Conservation (phyloP, 192 early-diverging fungal genomes). For the Umbelopsis isabellina region DNA sequence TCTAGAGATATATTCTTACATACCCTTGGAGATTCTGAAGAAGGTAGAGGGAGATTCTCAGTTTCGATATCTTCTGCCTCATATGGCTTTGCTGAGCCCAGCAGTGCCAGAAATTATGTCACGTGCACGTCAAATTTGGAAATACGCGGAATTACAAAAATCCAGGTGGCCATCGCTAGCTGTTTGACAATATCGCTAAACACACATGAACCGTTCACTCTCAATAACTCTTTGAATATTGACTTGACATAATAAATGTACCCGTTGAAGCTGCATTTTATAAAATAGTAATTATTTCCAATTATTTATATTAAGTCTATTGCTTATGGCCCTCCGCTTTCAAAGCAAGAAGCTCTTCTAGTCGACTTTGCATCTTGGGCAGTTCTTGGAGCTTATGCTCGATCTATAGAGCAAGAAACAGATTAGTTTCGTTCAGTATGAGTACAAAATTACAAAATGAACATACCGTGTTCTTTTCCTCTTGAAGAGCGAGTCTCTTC, state of each 20-base stretch:
- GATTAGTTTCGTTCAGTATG: background rate
- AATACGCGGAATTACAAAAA: background rate
- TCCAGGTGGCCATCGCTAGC: too few relatives aligned
- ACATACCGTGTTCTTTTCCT: constrained; percentile 82
- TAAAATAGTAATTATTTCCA: too few relatives aligned
- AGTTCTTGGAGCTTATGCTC: constrained; percentile 79
- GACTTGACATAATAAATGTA: too few relatives aligned
- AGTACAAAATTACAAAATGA: too few relatives aligned
- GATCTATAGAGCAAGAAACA: constrained; percentile 39
- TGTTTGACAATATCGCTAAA: too few relatives aligned
- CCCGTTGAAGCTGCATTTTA: too few relatives aligned
- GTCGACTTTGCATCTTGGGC: constrained; percentile 73
- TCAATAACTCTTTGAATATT: too few relatives aligned
- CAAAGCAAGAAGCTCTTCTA: constrained; percentile 57
- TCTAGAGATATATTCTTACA: background rate
- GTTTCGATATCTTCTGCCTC: too few relatives aligned
- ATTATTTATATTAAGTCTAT: constrained; percentile 4
- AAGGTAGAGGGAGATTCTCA: constrained; percentile 13
- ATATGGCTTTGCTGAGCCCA: too few relatives aligned
- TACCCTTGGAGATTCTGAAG: constrained; percentile 20
- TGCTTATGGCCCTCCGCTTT: background rate
- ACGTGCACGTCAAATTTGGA: background rate
- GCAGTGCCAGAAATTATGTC: background rate
- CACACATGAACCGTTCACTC: too few relatives aligned
- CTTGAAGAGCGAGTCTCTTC: constrained; percentile 83